Conservation (phyloP, 768 basidiomycete species). For the Chalciporus chontae region DNA sequence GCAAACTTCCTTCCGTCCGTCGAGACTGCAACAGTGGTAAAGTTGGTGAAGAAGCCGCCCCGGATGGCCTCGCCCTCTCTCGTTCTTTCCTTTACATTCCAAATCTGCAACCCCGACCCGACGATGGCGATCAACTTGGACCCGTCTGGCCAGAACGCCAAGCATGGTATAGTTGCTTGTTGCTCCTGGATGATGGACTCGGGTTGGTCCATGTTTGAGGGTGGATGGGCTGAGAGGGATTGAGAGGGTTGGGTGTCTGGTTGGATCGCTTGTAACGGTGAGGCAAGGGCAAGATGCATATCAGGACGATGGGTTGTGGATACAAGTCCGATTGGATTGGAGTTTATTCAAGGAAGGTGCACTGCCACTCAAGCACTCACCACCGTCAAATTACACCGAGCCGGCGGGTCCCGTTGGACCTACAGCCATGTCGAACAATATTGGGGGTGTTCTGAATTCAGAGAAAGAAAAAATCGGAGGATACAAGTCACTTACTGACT, state of each 20-base stretch:
- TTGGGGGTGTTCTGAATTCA: no score
- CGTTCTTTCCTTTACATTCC: conserved; percentile 21
- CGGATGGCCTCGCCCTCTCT: conserved; percentile 22
- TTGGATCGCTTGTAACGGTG: no score
- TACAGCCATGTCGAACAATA: no score
- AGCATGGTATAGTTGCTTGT: conserved; percentile 13
- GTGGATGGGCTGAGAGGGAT: neutral
- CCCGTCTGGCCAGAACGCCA: conserved; percentile 26
- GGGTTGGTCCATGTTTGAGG: conserved; percentile 4
- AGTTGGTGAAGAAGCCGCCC: conserved; percentile 24
- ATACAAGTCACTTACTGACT: no score
- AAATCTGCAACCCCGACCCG: conserved; percentile 24
- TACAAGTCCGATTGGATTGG: no score
- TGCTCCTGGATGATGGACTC: conserved; percentile 19
- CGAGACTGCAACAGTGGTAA: conserved; percentile 23
- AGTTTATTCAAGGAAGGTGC: neutral
- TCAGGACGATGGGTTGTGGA: no score
- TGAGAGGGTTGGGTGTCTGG: conserved; percentile 2
- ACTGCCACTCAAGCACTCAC: neutral
- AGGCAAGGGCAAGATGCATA: no score
- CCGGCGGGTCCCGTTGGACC: no score
- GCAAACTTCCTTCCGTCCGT: conserved; percentile 24
- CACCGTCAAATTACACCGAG: neutral
- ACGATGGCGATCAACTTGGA: conserved; percentile 24
- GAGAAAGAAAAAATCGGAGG: no score